A percentile compares a stretch with the other conserved stretches of the same genome.
Conservation (phyloP, 768 basidiomycete genomes). For the Ephemerocybe angulata region DNA sequence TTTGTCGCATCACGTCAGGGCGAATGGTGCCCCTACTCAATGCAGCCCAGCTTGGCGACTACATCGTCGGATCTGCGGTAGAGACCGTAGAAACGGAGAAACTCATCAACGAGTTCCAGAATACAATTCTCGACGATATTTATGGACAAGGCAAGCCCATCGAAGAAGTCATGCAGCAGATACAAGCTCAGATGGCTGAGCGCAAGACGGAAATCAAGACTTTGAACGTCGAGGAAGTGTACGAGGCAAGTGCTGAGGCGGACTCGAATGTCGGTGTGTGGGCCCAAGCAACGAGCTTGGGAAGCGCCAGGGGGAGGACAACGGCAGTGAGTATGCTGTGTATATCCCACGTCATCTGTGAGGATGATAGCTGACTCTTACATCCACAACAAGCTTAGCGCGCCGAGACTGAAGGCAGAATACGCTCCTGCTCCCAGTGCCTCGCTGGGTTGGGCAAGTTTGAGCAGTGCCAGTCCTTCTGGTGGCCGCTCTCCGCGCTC, state of each 20-base stretch:
- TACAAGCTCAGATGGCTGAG: conserved; percentile 18
- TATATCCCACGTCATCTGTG: too few relatives aligned
- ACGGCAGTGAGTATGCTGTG: conserved; percentile 7
- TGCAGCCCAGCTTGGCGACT: conserved; percentile 26
- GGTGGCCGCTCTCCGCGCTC: too few relatives aligned
- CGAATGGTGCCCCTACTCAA: conserved; percentile 26
- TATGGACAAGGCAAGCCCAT: conserved; percentile 21
- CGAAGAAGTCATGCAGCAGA: conserved; percentile 19
- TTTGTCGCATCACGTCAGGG: conserved; percentile 26
- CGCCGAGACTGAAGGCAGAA: too few relatives aligned
- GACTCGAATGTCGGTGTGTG: conserved; percentile 17
- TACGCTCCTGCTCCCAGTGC: too few relatives aligned
- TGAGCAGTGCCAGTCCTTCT: too few relatives aligned
- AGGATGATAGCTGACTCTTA: too few relatives aligned
- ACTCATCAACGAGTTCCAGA: conserved; percentile 25
- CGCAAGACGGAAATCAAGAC: conserved; percentile 22
- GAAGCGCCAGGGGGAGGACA: conserved; percentile 9
- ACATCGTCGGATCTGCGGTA: conserved; percentile 26
- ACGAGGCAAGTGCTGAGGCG: conserved; percentile 14
- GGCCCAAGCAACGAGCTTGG: conserved; percentile 14
- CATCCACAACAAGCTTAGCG: too few relatives aligned
- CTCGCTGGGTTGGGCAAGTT: too few relatives aligned
- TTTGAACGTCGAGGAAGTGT: conserved; percentile 23
- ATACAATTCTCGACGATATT: conserved; percentile 24
- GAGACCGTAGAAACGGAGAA: conserved; percentile 29